Base-by-base conservation (phyloP, 768 basidiomycete species). In the Psilocybe subaeruginosa region DNA sequence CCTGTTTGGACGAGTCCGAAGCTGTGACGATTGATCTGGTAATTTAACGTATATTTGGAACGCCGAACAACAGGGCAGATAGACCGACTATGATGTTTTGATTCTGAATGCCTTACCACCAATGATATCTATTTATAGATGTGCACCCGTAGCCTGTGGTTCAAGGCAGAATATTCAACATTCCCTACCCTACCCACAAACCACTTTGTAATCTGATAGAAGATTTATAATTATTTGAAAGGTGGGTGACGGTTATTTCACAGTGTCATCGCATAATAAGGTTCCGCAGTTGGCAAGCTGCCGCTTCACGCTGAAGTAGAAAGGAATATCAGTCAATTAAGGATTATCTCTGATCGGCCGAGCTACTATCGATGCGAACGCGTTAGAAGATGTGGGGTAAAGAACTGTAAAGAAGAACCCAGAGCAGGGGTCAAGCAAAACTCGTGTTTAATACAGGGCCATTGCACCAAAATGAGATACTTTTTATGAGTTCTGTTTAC, bases 1-100 rank as follows among this genome's bases (percentile, higher is more conserved):
- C 86, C 87, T 0, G 70, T 63, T 0, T 89, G 87, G 87, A 78
- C 64, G 54, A 86, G 83, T 68, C 85, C 85, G 3, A 88, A 86
- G 69, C 72, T 88, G 30, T 88, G 41, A 43, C 11, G 41, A 43
- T 16, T 43, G 41, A 43, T 43, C 14, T 43, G 14, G 41, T 14
- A 39, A 39, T 39, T 39, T 39, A 39, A 39, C 14, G 14, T 43
- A 43, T 43, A 43, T 43, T n/a, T 30, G 51, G 31, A 53, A 53
- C 33, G 33, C n/a, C 33, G 51, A 31, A 27, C 17, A 31, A 27
- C 33, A 17, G 51, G 51, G 51, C 16, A 14, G 30, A 3, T 53
- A n/a, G 33, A 17, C 8, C 8, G 31, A 14, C n/a, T 30, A 50
- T 7, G 27, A 31, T 23, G 2, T 23, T 23, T 3, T 30, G 29